Base-by-base conservation (phyloP, 2,329 filamentous ascomycete species). In the Trichoderma sp. region DNA sequence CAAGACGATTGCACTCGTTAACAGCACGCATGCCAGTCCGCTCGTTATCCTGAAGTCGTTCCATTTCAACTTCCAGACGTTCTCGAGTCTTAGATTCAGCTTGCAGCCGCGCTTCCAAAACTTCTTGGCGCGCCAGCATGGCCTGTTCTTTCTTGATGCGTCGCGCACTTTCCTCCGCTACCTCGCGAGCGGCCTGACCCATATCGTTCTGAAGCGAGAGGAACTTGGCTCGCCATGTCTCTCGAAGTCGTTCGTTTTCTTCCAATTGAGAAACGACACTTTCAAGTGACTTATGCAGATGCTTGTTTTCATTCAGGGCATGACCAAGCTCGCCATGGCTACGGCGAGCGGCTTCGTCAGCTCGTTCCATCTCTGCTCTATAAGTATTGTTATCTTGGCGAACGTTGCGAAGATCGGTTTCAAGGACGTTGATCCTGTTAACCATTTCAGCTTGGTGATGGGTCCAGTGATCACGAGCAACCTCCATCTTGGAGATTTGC, bases 131-230 rank as follows among this genome's bases (percentile, higher is more conserved):
- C 71, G 92, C 93, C 73, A 94, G 84, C 73, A 92, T 88, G 70
- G 93, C 90, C 73, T 92, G 89, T 77, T 96, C 92, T 77, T 91
- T 91, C 81, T 92, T 91, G 75, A 89, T 88, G 81, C 92, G 94
- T 43, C 87, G 86, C 35, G 91, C 89, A 77, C 94, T 95, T 77
- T 98, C 94, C 74, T 92, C 89, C 27, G 91, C 89, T 71, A 97
- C 89, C 71, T 97, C 91, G 58, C 89, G 88, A 65, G 92, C 90
- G 60, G 93, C 92, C 68, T 85, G 85, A 37, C 89, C 87, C 91
- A 98, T 95, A 74, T 97, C 93, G 72, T 93, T 88, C 79, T 98
- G 94, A 49, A 99, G 84, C 70, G 89, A 89, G 74, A 95, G 88
- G 75, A 97, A 92, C 80, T 96, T 97, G 77, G 85, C 84, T 73